A percentile compares a stretch with the other conserved stretches of the same genome.
Conservation (phyloP, 768 basidiomycete species). For the Wakefieldia striispora region DNA sequence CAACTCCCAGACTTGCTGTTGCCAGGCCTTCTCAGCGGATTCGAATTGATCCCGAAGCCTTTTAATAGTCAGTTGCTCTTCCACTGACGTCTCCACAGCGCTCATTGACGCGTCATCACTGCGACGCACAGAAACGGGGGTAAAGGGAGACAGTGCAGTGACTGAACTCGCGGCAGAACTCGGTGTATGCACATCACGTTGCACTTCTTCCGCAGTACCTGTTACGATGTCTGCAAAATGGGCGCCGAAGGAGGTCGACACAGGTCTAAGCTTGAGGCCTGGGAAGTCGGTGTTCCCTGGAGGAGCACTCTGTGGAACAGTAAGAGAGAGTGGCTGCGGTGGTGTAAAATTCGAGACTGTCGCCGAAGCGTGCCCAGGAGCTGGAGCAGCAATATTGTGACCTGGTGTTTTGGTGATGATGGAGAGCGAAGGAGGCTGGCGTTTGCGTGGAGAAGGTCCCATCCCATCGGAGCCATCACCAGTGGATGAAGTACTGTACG, state of each 20-base stretch:
- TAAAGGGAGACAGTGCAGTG: constrained; percentile 47
- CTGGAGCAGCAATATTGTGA: constrained; percentile 10
- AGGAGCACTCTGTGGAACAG: constrained; percentile 60
- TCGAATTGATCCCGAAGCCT: constrained; percentile 61
- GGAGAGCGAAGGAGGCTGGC: constrained; percentile 29
- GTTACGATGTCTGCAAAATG: constrained; percentile 54
- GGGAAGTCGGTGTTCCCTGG: constrained; percentile 62
- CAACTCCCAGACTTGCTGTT: constrained; percentile 71
- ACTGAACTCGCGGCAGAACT: constrained; percentile 44
- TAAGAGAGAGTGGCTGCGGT: constrained; percentile 12
- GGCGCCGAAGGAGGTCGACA: constrained; percentile 73
- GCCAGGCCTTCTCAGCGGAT: constrained; percentile 61
- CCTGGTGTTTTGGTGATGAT: constrained; percentile 28
- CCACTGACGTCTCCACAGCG: constrained; percentile 31
- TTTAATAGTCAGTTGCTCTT: constrained; percentile 47
- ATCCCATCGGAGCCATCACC: constrained; percentile 21
- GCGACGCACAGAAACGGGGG: constrained; percentile 35
- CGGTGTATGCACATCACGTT: constrained; percentile 48
- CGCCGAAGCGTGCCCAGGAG: constrained; percentile 12
- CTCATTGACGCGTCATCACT: constrained; percentile 33
- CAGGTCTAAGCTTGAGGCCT: constrained; percentile 65
- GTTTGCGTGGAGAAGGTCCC: constrained; percentile 24
- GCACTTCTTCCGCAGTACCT: constrained; percentile 25
- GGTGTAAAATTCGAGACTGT: constrained; percentile 9
- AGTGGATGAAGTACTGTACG: neutral